Conservation (phyloP, 2,329 filamentous ascomycete species). For the Aspergillus oerlinghausenensis region DNA sequence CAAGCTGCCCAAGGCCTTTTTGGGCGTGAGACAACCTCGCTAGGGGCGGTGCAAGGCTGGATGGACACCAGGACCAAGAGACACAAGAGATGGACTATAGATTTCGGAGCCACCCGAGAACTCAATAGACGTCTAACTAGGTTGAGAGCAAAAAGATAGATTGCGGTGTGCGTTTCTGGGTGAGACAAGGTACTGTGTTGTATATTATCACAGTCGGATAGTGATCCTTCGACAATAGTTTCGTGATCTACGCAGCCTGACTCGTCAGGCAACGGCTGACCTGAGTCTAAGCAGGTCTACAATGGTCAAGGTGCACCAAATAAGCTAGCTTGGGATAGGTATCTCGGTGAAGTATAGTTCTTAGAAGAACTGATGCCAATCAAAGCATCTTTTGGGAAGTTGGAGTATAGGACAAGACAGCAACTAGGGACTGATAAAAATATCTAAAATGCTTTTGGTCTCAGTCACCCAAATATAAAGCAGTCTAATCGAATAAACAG, state of each 20-base stretch:
- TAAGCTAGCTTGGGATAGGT: background rate
- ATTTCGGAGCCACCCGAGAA: background rate
- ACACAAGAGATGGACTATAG: background rate
- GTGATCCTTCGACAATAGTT: background rate
- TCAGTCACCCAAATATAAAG: too few species aligned
- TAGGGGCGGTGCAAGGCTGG: background rate
- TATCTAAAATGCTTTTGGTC: background rate
- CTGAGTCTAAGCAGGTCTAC: background rate
- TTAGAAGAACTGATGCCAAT: background rate
- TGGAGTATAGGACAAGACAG: background rate
- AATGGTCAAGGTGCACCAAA: background rate
- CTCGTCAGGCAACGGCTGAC: background rate
- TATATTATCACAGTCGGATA: background rate
- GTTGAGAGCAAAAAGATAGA: background rate
- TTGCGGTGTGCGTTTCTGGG: background rate
- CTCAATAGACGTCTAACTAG: background rate
- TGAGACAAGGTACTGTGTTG: background rate
- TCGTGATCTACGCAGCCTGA: background rate
- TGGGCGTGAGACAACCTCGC: background rate
- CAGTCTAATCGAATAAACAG: background rate
- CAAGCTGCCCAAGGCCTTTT: background rate
- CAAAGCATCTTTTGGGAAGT: background rate
- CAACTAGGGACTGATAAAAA: background rate
- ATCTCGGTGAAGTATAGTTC: background rate
- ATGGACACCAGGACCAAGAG: background rate